phyloP scores from a whole-genome alignment of 345 rosid species.

The Bruguiera sexangula region DNA sequence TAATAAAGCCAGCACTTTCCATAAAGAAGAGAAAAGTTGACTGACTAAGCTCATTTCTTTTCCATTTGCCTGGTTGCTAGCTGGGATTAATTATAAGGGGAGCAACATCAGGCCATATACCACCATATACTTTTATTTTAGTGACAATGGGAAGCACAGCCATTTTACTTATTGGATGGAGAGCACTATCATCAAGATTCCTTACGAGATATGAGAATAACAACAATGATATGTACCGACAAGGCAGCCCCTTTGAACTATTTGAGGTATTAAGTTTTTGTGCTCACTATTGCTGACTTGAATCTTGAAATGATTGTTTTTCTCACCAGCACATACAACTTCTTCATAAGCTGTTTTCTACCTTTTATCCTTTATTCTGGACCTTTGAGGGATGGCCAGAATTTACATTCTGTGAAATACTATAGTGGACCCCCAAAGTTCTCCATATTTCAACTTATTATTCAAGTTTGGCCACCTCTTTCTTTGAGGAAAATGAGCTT shows the following conservation, averaged over 20 bases:
- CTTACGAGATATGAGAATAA: slow-evolving; percentile 50
- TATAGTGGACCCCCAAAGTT: too few species aligned
- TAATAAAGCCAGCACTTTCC: background rate
- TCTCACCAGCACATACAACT: background rate
- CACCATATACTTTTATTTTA: slow-evolving; percentile 46
- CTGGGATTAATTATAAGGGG: slow-evolving; percentile 59
- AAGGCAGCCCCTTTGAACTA: slow-evolving; percentile 82
- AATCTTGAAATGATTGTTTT: background rate
- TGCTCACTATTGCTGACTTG: background rate
- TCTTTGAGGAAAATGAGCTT: too few species aligned
- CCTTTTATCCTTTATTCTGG: too few species aligned
- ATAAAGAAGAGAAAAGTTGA: background rate
- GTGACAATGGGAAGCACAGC: slow-evolving; percentile 76
- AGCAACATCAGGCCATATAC: slow-evolving; percentile 52
- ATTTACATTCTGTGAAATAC: too few species aligned
- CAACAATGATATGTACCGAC: slow-evolving; percentile 65
- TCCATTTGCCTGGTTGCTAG: slow-evolving; percentile 31
- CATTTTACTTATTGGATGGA: slow-evolving; percentile 72
- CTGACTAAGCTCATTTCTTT: slow-evolving; percentile 13
- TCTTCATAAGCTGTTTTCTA: background rate
- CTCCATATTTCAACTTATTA: too few species aligned
- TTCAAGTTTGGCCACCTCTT: too few species aligned
- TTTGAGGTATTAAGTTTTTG: slow-evolving; percentile 59
- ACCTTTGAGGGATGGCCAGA: too few species aligned
- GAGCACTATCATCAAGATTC: slow-evolving; percentile 49